phyloP scores from a whole-genome alignment of 1,284 basidiomycete genomes.

The Ceratobasidium sp. region DNA sequence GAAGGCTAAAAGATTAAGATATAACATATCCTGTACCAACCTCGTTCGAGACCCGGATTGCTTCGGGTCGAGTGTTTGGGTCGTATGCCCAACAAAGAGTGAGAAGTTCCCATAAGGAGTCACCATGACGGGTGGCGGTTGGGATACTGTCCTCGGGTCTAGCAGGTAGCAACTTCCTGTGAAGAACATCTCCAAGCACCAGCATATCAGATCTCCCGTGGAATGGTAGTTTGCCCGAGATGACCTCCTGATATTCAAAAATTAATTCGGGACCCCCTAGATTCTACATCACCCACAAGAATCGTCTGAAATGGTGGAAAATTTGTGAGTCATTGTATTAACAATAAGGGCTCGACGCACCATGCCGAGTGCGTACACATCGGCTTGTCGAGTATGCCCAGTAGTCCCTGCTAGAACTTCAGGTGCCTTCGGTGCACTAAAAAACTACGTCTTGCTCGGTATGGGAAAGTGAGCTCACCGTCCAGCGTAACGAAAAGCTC shows the following conservation, averaged over 20 bases:
- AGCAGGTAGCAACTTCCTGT: not conserved
- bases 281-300: not conserved
- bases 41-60: too few species aligned
- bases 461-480: not conserved
- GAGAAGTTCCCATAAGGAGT: too few species aligned
- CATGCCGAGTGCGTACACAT: conserved; percentile 33
- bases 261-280: not conserved
- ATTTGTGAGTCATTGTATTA: not conserved
- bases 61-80: too few species aligned
- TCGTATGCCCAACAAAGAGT: too few species aligned
- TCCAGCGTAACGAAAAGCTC: not conserved
- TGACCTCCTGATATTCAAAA: not conserved
- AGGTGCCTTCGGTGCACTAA: not conserved
- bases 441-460: not conserved
- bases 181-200: not conserved
- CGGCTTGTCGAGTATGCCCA: not conserved
- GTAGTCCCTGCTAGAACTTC: not conserved
- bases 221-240: conserved; percentile 6
- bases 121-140: too few species aligned
- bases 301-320: not conserved
- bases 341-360: not conserved
- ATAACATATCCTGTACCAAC: too few species aligned
- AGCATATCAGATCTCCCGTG: not conserved
- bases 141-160: not conserved
- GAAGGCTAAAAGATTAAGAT: too few species aligned